These are phyloP conservation scores for Penicillium robsamsonii DNA, from an alignment of 495 filamentous ascomycete genomes.

Conservation along the genomic window DNA sequence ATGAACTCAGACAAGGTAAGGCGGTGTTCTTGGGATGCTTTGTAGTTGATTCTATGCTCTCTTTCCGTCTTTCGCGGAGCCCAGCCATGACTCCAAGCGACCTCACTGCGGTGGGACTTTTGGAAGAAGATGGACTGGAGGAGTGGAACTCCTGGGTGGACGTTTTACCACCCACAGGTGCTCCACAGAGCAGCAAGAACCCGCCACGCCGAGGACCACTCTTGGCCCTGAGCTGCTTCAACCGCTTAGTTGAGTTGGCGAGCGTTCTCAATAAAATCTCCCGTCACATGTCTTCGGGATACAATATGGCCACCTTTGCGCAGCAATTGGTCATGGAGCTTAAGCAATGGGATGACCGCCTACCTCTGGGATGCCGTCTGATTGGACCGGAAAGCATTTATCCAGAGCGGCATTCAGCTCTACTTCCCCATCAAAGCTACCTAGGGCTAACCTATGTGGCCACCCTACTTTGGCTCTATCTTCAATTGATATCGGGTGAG, in stretches of 20 bases:
- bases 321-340: slow-evolving; percentile 43
- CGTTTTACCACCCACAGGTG: slow-evolving; percentile 44
- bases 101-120: slow-evolving; percentile 39
- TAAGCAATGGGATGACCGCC: slow-evolving; percentile 40
- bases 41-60: slow-evolving; percentile 62
- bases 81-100: slow-evolving; percentile 55
- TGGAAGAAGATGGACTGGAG: slow-evolving; percentile 64
- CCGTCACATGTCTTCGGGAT: slow-evolving; percentile 32
- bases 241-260: slow-evolving; percentile 50
- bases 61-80: slow-evolving; percentile 51
- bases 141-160: slow-evolving; percentile 72
- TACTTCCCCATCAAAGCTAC: slow-evolving; percentile 52
- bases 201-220: slow-evolving; percentile 51
- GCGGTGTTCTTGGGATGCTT: slow-evolving; percentile 62
- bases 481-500: slow-evolving; percentile 37
- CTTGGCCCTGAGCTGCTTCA: slow-evolving; percentile 62
- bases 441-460: slow-evolving; percentile 46
- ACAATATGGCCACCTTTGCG: slow-evolving; percentile 34
- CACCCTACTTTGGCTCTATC: slow-evolving; percentile 46
- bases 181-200: slow-evolving; percentile 26
- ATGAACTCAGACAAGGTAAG: slow-evolving; percentile 44
- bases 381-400: slow-evolving; percentile 44
- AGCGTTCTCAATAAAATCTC: slow-evolving; percentile 47
- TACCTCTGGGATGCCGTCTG: slow-evolving; percentile 44
- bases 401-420: slow-evolving; percentile 41